A percentile compares a stretch with the other conserved stretches of the same genome.
phyloP scores from a whole-genome alignment of 2,329 filamentous ascomycete genomes.

The Cytospora piceicola region DNA sequence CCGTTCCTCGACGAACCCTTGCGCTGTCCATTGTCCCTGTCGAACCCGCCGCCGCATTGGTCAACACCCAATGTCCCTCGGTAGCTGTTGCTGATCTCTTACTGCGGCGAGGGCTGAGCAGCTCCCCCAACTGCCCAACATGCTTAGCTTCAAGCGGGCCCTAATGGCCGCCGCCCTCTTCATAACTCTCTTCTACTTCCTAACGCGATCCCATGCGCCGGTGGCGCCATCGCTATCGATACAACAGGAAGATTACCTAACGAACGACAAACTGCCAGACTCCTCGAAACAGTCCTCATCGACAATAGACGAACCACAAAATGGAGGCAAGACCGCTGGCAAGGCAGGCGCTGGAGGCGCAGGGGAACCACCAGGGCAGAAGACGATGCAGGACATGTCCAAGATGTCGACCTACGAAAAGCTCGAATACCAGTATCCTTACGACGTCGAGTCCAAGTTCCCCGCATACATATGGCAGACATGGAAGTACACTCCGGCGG shows the following conservation, averaged over 20 bases:
- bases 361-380: slow-evolving; percentile 48
- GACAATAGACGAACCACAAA: slow-evolving; percentile 27
- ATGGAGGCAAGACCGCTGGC: slow-evolving; percentile 25
- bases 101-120: slow-evolving; percentile 14
- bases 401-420: slow-evolving; percentile 76
- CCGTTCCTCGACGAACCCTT: not conserved
- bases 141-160: slow-evolving; percentile 81
- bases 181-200: slow-evolving; percentile 70
- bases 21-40: not conserved
- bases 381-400: slow-evolving; percentile 70
- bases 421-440: slow-evolving; percentile 91
- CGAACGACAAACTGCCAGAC: slow-evolving; percentile 33
- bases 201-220: slow-evolving; percentile 63
- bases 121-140: slow-evolving; percentile 44
- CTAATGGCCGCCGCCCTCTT: slow-evolving; percentile 72
- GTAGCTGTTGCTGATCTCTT: slow-evolving; percentile 19
- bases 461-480: slow-evolving; percentile 99
- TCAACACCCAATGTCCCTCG: slow-evolving; percentile 19
- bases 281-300: slow-evolving; percentile 34
- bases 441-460: slow-evolving; percentile 86
- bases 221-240: slow-evolving; percentile 38
- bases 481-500: slow-evolving; percentile 86
- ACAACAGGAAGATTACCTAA: slow-evolving; percentile 40
- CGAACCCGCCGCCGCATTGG: not conserved
- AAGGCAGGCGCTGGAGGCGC: slow-evolving; percentile 30